Evolutionary conservation across 352 stramenopile species (phyloP).

Genomic region (Pythium brachiatum): DNA sequence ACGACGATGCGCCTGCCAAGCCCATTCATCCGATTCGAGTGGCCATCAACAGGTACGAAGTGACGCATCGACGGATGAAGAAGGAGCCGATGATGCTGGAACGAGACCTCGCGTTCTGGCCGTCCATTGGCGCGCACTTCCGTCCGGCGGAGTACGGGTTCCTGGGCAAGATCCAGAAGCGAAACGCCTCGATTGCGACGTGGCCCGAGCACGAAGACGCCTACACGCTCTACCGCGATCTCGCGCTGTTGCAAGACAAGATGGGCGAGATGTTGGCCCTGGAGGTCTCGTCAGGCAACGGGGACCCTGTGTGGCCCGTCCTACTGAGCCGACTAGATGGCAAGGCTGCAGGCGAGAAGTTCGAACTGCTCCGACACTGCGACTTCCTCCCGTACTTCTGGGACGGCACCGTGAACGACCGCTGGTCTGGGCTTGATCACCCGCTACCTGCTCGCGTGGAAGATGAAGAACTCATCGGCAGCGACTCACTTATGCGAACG

Average conservation of each 20-base stretch:
- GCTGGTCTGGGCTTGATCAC: background rate
- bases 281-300: background rate
- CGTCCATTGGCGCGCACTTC: background rate
- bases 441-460: background rate
- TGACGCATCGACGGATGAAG: too few relatives aligned
- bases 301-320: background rate
- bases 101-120: background rate
- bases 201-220: constrained; percentile 2
- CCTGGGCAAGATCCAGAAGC: background rate
- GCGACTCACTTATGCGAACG: background rate
- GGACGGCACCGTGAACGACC: background rate
- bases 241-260: background rate
- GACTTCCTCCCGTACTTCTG: background rate
- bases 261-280: background rate
- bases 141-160: background rate
- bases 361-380: background rate
- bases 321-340: background rate
- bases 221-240: background rate
- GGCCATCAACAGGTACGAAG: too few relatives aligned
- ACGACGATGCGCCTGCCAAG: too few relatives aligned
- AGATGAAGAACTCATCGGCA: background rate
- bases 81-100: too few relatives aligned
- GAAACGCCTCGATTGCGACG: background rate
- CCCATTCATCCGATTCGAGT: background rate
- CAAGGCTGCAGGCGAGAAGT: background rate